Conservation (phyloP, 2,329 filamentous ascomycete genomes). For the Pestalotiopsis sp. region DNA sequence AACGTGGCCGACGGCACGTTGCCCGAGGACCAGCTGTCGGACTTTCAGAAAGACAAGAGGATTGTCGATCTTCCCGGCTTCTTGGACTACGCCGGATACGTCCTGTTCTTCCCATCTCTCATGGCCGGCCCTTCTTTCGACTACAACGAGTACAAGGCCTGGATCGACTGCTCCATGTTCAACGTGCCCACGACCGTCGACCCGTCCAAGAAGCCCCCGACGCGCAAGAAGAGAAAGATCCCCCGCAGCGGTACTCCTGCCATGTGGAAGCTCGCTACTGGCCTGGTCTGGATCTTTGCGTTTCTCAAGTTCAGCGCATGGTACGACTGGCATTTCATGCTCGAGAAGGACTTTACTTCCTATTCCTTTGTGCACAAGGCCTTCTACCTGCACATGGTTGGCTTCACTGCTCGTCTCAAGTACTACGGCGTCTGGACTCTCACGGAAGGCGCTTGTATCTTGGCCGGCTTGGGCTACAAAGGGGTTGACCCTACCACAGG, state of each 20-base stretch:
- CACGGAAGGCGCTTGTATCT: conserved; percentile 91
- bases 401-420: conserved; percentile 80
- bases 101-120: conserved; percentile 92
- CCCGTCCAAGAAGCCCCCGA: conserved; percentile 81
- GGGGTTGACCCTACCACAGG: conserved; percentile 84
- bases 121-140: conserved; percentile 93
- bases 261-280: conserved; percentile 71
- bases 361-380: conserved; percentile 74
- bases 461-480: conserved; percentile 92
- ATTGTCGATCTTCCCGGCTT: conserved; percentile 73
- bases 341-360: conserved; percentile 66
- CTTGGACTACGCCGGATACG: conserved; percentile 85
- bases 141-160: conserved; percentile 87
- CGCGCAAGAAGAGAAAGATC: conserved; percentile 88
- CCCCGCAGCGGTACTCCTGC: conserved; percentile 89
- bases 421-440: conserved; percentile 97
- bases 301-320: conserved; percentile 74
- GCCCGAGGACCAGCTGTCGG: conserved; percentile 77
- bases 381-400: conserved; percentile 82
- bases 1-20: conserved; percentile 92
- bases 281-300: conserved; percentile 76
- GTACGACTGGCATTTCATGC: conserved; percentile 67
- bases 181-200: conserved; percentile 81
- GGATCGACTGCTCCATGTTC: conserved; percentile 95
- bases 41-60: conserved; percentile 82